These are phyloP conservation scores for Penicillium oxalicum DNA, from an alignment of 2,329 filamentous ascomycete genomes.

Conservation along the genomic window DNA sequence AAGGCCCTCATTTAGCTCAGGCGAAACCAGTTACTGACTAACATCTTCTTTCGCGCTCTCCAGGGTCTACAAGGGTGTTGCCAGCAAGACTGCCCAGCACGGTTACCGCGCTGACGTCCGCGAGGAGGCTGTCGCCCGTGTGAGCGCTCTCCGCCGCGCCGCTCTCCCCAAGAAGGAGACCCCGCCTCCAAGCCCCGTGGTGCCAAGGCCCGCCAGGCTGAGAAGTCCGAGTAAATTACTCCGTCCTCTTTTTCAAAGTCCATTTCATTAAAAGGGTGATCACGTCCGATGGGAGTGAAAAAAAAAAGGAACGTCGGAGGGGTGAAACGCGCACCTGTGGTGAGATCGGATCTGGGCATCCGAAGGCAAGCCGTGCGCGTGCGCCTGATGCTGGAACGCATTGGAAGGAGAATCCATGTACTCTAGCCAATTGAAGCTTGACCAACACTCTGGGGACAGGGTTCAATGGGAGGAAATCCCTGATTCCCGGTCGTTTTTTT, in stretches of 20 bases:
- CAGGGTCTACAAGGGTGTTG: slow-evolving; percentile 85
- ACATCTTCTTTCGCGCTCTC: not conserved
- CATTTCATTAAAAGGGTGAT: not conserved
- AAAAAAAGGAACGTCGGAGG: slow-evolving; percentile 3
- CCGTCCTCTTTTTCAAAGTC: too few relatives aligned
- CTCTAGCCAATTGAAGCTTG: slow-evolving; percentile 19
- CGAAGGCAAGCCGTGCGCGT: slow-evolving; percentile 12
- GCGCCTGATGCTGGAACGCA: slow-evolving; percentile 20
- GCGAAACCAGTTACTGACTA: not conserved
- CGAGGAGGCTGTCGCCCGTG: slow-evolving; percentile 73
- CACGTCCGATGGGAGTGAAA: not conserved
- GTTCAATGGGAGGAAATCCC: not conserved
- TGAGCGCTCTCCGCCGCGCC: slow-evolving; percentile 73
- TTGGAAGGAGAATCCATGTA: slow-evolving; percentile 25
- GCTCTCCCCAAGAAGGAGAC: slow-evolving; percentile 73
- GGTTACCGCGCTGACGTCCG: slow-evolving; percentile 80
- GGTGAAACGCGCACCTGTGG: slow-evolving; percentile 4
- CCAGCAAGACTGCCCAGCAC: slow-evolving; percentile 73
- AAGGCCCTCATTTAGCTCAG: not conserved
- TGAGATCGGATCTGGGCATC: slow-evolving; percentile 5
- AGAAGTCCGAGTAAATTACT: slow-evolving; percentile 32
- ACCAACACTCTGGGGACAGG: slow-evolving; percentile 10
- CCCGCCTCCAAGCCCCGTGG: slow-evolving; percentile 70
- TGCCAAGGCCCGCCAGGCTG: slow-evolving; percentile 68
- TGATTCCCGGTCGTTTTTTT: slow-evolving; percentile 13